phyloP scores from a whole-genome alignment of 331 rosid species.

The Rhamnella rubrinervis region DNA sequence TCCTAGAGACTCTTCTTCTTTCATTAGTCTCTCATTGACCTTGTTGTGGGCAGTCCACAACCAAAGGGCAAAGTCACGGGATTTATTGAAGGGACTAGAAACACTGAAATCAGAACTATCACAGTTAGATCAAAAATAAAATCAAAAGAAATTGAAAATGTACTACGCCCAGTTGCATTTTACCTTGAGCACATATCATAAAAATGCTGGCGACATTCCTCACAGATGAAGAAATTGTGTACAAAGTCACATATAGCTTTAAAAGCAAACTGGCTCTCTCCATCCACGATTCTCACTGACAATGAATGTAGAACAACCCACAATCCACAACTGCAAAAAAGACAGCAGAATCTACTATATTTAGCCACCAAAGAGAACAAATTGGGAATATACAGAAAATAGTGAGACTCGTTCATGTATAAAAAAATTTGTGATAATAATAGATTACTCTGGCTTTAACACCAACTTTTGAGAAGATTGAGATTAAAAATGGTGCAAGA shows the following conservation, averaged over 20 bases:
- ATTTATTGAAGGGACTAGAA: constrained; percentile 70
- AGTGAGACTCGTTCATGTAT: not conserved
- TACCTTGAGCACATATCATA: constrained; percentile 85
- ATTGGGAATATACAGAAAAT: not conserved
- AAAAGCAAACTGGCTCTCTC: constrained; percentile 90
- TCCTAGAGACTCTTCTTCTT: constrained; percentile 69
- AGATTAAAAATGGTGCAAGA: not conserved
- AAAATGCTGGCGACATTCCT: constrained; percentile 95
- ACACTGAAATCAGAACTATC: constrained; percentile 42
- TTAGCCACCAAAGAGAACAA: not conserved
- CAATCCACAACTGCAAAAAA: constrained; percentile 77
- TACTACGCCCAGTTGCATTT: constrained; percentile 1
- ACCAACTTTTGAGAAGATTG: not conserved
- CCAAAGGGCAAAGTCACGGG: constrained; percentile 84
- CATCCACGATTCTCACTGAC: constrained; percentile 83
- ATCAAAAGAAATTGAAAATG: constrained; percentile 17
- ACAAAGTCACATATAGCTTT: constrained; percentile 75
- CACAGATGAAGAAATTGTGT: constrained; percentile 79
- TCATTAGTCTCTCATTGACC: constrained; percentile 70
- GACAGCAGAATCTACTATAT: not conserved
- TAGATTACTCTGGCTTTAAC: not conserved
- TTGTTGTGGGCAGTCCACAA: constrained; percentile 83
- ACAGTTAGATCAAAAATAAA: constrained; percentile 28
- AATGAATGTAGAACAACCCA: constrained; percentile 98
- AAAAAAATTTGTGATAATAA: not conserved